These are phyloP conservation scores for Melaleuca alternifolia DNA, from an alignment of 345 rosid species.

Conservation along the genomic window DNA sequence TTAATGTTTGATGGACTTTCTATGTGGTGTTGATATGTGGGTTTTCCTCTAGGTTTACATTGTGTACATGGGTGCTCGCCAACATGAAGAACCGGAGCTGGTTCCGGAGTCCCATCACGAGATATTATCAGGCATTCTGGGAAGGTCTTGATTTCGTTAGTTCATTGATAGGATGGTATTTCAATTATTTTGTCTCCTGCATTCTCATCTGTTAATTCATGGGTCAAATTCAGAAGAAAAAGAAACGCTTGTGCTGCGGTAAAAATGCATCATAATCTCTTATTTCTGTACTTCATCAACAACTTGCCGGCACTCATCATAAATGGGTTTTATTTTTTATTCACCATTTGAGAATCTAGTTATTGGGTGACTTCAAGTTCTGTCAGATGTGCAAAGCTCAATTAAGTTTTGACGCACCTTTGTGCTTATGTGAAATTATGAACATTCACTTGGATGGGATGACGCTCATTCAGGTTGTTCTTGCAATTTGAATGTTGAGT, in stretches of 20 bases:
- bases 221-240: neutral
- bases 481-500: neutral
- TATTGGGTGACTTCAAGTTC: too few relatives aligned
- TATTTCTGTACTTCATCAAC: neutral
- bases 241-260: neutral
- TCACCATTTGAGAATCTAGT: too few relatives aligned
- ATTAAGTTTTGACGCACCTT: neutral
- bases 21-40: neutral
- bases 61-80: constrained; percentile 38
- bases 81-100: constrained; percentile 15
- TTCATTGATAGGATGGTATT: too few relatives aligned
- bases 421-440: neutral
- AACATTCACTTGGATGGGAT: too few relatives aligned
- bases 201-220: neutral
- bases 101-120: constrained; percentile 33
- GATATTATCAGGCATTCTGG: constrained; percentile 35
- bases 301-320: neutral
- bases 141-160: constrained; percentile 23
- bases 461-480: neutral
- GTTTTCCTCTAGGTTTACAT: constrained; percentile 29
- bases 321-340: neutral
- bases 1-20: neutral
- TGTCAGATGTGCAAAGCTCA: too few relatives aligned
- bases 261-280: neutral
- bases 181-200: neutral